Conservation (phyloP, 148 eudicot species). For the Agrostemma githago region DNA sequence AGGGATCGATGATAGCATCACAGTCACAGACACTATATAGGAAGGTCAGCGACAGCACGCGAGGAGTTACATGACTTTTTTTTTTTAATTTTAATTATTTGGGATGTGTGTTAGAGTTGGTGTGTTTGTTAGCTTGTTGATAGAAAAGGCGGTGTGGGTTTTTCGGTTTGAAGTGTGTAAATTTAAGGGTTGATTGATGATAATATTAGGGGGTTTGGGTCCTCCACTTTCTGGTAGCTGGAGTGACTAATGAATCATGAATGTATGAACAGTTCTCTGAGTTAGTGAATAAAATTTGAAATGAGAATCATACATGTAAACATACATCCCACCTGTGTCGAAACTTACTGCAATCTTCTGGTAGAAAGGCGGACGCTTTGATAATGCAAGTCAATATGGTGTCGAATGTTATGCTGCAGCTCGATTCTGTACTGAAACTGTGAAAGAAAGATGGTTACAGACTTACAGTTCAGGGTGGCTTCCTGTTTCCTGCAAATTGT, state of each 20-base stretch:
- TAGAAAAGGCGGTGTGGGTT: constrained; percentile 15
- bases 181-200: constrained; percentile 22
- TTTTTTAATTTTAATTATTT: neutral
- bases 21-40: constrained; percentile 21
- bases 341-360: neutral
- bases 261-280: constrained; percentile 17
- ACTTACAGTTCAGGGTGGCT: neutral
- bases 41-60: constrained; percentile 15
- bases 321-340: neutral
- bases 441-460: no score
- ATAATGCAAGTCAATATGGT: neutral
- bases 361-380: neutral
- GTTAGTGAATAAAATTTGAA: constrained; percentile 27
- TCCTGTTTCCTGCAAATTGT: neutral
- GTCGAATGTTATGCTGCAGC: neutral
- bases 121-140: constrained; percentile 16
- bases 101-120: constrained; percentile 19
- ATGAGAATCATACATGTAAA: constrained; percentile 20
- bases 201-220: neutral
- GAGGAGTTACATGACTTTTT: constrained; percentile 10
- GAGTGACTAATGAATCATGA: constrained; percentile 11
- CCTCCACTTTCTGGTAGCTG: constrained; percentile 19
- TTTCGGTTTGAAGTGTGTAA: constrained; percentile 22
- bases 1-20: neutral
- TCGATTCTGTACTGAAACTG: neutral